Conservation (phyloP, 148 eudicot species). For the Vaccinium myrtillus region DNA sequence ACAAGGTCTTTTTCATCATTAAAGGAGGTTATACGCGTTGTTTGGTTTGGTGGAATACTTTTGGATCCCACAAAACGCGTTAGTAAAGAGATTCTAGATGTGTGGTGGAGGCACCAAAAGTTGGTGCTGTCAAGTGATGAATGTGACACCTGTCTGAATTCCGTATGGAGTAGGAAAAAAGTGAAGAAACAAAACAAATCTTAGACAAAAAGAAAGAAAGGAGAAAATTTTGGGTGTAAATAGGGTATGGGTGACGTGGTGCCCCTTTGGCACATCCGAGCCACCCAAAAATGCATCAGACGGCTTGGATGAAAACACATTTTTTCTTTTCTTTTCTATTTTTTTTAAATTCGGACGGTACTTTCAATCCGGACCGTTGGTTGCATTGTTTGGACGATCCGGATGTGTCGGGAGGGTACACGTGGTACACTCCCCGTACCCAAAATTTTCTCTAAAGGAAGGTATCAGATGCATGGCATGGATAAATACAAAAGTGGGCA, state of each 20-base stretch:
- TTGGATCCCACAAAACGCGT: constrained; percentile 5
- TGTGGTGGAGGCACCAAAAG: neutral
- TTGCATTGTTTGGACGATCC: too few species aligned
- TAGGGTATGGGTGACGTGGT: too few species aligned
- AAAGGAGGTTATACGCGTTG: constrained; percentile 5
- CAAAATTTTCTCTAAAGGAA: too few species aligned
- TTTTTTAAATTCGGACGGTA: too few species aligned
- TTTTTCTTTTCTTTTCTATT: too few species aligned
- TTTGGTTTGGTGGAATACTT: neutral
- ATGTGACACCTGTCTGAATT: neutral
- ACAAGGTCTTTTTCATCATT: neutral
- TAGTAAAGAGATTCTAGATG: neutral
- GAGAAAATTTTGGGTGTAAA: too few species aligned
- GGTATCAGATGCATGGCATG: neutral
- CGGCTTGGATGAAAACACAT: too few species aligned
- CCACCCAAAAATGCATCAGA: too few species aligned
- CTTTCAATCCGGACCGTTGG: too few species aligned
- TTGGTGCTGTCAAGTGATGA: neutral
- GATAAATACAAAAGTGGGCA: neutral
- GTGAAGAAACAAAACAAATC: neutral
- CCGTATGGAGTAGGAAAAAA: neutral
- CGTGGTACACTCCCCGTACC: too few species aligned
- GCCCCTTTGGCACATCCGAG: too few species aligned
- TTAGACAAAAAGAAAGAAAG: neutral
- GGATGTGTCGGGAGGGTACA: too few species aligned